A percentile compares a stretch with the other conserved stretches of the same genome.
These are phyloP conservation scores for Backusella tarrabulga DNA, from an alignment of 192 early-diverging fungal species.

Conservation along the genomic window DNA sequence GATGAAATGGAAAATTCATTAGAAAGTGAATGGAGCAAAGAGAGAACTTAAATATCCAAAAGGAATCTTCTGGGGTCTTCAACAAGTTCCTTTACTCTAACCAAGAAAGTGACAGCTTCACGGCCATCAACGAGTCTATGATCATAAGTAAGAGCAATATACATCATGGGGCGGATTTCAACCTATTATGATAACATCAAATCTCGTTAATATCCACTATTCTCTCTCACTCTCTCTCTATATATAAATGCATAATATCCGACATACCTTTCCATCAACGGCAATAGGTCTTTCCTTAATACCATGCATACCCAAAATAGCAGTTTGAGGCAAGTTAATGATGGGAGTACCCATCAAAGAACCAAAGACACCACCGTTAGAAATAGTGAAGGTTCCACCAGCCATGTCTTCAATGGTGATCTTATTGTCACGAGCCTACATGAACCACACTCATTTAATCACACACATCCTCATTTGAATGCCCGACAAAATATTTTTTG, in stretches of 20 bases:
- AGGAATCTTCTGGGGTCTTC: slow-evolving; percentile 95
- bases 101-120: slow-evolving; percentile 98
- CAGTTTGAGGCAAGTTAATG: slow-evolving; percentile 96
- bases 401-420: slow-evolving; percentile 98
- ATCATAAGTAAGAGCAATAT: slow-evolving; percentile 97
- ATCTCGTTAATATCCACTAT: too few relatives aligned
- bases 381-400: slow-evolving; percentile 99
- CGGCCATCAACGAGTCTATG: slow-evolving; percentile 98
- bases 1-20: not conserved
- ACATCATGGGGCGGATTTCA: slow-evolving; percentile 95
- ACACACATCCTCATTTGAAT: not conserved
- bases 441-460: not conserved
- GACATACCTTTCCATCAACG: slow-evolving; percentile 69
- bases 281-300: slow-evolving; percentile 96
- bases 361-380: slow-evolving; percentile 98
- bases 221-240: too few relatives aligned
- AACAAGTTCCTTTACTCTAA: slow-evolving; percentile 94
- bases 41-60: slow-evolving; percentile 71
- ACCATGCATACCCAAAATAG: slow-evolving; percentile 98
- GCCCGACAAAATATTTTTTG: not conserved
- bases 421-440: slow-evolving; percentile 88
- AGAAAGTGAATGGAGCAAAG: not conserved
- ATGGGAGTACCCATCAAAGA: slow-evolving; percentile 98
- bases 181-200: slow-evolving; percentile 17
- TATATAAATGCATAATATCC: not conserved